Percentiles rank a stretch among this genome's conserved stretches.
These are phyloP conservation scores for Phoenix dactylifera DNA, from an alignment of 176 grass and related monocot species.

Conservation along the genomic window DNA sequence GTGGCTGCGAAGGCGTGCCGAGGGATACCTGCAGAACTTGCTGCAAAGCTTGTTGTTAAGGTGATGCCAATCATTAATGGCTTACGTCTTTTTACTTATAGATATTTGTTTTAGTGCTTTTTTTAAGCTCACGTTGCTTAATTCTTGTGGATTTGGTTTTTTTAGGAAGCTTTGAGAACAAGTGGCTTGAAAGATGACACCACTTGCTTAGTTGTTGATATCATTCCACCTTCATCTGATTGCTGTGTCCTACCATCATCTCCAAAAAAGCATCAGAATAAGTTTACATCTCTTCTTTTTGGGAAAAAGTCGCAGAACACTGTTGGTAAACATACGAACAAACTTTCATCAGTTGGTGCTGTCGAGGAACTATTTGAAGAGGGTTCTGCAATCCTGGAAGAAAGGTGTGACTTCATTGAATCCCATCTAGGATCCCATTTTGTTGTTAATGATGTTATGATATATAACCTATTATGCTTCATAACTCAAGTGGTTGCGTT, in stretches of 20 bases:
- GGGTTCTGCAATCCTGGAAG: slow-evolving; percentile 88
- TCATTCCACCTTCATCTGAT: slow-evolving; percentile 48
- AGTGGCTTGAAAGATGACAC: slow-evolving; percentile 97
- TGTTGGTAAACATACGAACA: slow-evolving; percentile 46
- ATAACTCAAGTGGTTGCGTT: no score
- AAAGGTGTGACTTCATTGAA: slow-evolving; percentile 46
- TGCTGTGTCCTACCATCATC: slow-evolving; percentile 46
- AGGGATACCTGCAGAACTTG: slow-evolving; percentile 68
- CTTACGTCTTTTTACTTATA: neutral
- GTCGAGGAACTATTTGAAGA: slow-evolving; percentile 96
- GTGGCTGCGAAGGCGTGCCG: slow-evolving; percentile 60
- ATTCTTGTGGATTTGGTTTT: slow-evolving; percentile 17
- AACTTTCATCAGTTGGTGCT: slow-evolving; percentile 44
- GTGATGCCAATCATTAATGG: slow-evolving; percentile 19
- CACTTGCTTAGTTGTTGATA: slow-evolving; percentile 91
- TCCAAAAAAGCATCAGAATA: slow-evolving; percentile 67
- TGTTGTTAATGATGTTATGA: no score
- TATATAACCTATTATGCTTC: no score
- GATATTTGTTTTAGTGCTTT: neutral
- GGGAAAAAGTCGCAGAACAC: slow-evolving; percentile 49
- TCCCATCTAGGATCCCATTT: neutral
- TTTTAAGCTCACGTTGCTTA: neutral
- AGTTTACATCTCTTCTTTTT: slow-evolving; percentile 71
- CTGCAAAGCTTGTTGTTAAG: slow-evolving; percentile 96
- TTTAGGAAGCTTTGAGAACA: slow-evolving; percentile 85